Evolutionary conservation across 495 filamentous ascomycete genomes (phyloP).

Genomic region (Platismatia glauca): DNA sequence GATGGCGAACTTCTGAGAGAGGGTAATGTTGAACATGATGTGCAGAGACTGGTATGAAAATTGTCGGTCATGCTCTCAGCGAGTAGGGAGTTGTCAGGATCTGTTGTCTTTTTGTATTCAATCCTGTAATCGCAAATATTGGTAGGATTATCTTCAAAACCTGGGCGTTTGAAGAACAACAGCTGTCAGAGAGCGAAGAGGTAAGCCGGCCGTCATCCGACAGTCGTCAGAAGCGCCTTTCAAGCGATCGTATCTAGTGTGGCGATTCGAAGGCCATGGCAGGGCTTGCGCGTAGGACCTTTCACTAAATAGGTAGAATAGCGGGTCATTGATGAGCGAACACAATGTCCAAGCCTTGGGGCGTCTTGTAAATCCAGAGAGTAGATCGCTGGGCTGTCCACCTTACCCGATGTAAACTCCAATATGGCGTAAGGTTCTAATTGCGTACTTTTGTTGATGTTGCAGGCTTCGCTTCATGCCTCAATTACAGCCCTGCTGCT

Average conservation of each 20-base stretch:
- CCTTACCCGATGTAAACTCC: no score
- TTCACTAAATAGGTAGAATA: not conserved
- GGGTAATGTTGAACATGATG: not conserved
- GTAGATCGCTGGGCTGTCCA: not conserved
- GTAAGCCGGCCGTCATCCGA: not conserved
- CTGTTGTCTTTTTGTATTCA: not conserved
- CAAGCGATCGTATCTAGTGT: not conserved
- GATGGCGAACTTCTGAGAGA: not conserved
- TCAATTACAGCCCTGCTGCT: not conserved
- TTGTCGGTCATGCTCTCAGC: not conserved
- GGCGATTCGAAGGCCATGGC: not conserved
- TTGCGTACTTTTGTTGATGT: no score
- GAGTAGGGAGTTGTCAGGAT: not conserved
- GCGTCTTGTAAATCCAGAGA: not conserved
- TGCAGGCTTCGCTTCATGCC: not conserved
- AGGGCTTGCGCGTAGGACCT: not conserved
- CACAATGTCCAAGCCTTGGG: not conserved
- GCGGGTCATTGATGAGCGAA: not conserved
- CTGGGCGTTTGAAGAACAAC: not conserved
- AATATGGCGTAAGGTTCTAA: no score
- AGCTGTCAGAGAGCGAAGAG: not conserved
- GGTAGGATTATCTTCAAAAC: no score
- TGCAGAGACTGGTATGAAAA: not conserved
- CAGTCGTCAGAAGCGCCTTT: not conserved
- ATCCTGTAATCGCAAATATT: no score